A percentile compares a stretch with the other conserved stretches of the same genome.
phyloP scores from a whole-genome alignment of 129 eudicot genomes.

The Dittrichia graveolens region DNA sequence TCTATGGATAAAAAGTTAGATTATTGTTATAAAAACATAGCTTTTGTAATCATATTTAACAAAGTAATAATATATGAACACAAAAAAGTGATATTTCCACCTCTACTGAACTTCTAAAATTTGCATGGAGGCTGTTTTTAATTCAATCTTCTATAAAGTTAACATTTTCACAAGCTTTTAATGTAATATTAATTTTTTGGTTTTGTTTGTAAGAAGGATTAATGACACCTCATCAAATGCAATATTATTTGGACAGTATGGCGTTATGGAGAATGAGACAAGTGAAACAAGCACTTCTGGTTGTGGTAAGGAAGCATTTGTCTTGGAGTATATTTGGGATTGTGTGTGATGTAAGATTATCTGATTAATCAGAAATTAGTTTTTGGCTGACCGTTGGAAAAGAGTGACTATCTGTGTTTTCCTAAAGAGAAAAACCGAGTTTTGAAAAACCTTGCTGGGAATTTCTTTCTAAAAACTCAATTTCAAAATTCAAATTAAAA shows the following conservation, averaged over 20 bases:
- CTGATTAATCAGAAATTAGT: too few relatives aligned
- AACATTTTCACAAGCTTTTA: conserved; percentile 3
- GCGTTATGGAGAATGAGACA: conserved; percentile 87
- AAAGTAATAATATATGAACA: too few relatives aligned
- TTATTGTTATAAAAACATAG: too few relatives aligned
- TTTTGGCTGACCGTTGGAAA: too few relatives aligned
- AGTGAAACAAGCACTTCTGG: conserved; percentile 98
- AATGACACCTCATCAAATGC: conserved; percentile 48
- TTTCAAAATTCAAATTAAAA: neutral
- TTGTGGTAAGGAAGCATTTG: conserved; percentile 59
- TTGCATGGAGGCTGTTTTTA: too few relatives aligned
- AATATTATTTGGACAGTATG: conserved; percentile 76
- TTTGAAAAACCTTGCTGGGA: too few relatives aligned
- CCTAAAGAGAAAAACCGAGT: too few relatives aligned
- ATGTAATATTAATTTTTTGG: conserved; percentile 23
- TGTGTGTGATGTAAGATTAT: too few relatives aligned
- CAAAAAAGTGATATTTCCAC: neutral
- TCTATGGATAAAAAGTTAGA: neutral
- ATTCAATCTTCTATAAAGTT: conserved; percentile 5
- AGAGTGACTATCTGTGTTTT: too few relatives aligned
- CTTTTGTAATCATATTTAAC: too few relatives aligned
- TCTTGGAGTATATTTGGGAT: neutral
- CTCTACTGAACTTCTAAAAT: neutral
- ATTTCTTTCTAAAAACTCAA: too few relatives aligned
- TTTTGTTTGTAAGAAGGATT: conserved; percentile 46